Conservation (phyloP, 2,329 filamentous ascomycete species). For the Keithomyces neogunnii region DNA sequence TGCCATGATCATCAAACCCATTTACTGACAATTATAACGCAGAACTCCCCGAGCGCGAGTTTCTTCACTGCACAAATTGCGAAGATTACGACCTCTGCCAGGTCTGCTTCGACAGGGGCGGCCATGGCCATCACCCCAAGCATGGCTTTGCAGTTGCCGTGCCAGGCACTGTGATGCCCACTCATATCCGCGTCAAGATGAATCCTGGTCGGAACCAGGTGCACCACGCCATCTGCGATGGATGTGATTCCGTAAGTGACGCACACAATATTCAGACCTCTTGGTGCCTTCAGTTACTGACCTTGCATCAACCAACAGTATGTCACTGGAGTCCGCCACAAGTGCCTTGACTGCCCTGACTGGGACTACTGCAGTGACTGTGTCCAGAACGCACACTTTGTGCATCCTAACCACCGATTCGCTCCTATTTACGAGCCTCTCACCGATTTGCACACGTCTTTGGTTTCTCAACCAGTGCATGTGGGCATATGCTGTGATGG, state of each 20-base stretch:
- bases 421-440: constrained; percentile 76
- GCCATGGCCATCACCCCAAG: constrained; percentile 84
- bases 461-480: constrained; percentile 44
- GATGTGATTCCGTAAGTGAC: constrained; percentile 58
- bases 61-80: constrained; percentile 78
- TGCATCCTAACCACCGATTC: constrained; percentile 81
- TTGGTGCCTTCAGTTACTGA: neutral
- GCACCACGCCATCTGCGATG: constrained; percentile 90
- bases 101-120: constrained; percentile 63
- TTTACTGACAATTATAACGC: neutral
- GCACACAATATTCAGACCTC: neutral
- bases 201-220: constrained; percentile 69
- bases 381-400: constrained; percentile 53
- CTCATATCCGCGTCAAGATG: constrained; percentile 58
- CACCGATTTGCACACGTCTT: constrained; percentile 12
- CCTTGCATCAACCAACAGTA: constrained; percentile 28
- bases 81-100: constrained; percentile 92
- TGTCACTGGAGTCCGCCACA: constrained; percentile 85
- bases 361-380: constrained; percentile 91
- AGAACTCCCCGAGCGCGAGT: constrained; percentile 68
- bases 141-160: constrained; percentile 70
- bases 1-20: neutral
- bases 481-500: constrained; percentile 91
- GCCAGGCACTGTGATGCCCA: constrained; percentile 51
- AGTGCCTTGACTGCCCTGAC: constrained; percentile 93